Evolutionary conservation across 148 eudicot genomes (phyloP).

Genomic region (Rheum nobile): DNA sequence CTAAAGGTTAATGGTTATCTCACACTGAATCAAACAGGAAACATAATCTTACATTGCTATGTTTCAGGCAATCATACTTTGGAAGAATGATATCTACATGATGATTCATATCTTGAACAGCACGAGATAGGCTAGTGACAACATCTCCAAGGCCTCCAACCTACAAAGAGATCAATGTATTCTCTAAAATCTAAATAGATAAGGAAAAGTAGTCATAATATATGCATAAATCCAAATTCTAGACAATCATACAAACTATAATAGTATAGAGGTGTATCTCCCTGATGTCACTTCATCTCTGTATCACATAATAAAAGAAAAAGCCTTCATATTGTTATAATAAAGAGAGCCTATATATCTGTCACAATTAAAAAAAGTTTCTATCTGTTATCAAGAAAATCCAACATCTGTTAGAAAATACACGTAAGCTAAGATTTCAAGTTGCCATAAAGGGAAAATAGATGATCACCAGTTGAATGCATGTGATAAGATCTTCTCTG

Average conservation of each 20-base stretch:
- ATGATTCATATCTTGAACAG: slow-evolving; percentile 91
- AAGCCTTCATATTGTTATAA: too few relatives aligned
- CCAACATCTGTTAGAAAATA: too few relatives aligned
- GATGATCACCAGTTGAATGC: too few relatives aligned
- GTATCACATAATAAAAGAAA: too few relatives aligned
- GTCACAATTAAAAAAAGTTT: not conserved
- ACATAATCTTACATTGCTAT: slow-evolving; percentile 53
- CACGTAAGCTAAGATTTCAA: too few relatives aligned
- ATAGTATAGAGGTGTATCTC: too few relatives aligned
- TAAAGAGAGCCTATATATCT: not conserved
- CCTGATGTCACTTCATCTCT: too few relatives aligned
- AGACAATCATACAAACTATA: not conserved
- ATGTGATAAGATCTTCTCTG: not conserved
- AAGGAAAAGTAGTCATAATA: not conserved
- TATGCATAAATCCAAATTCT: not conserved
- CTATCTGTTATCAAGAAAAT: too few relatives aligned
- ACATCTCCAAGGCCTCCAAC: slow-evolving; percentile 99
- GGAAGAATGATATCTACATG: slow-evolving; percentile 78
- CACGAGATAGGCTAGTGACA: slow-evolving; percentile 93
- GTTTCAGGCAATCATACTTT: slow-evolving; percentile 83
- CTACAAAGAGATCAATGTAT: slow-evolving; percentile 33
- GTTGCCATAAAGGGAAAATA: too few relatives aligned
- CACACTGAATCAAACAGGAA: not conserved
- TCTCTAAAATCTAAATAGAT: not conserved
- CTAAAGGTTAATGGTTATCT: not conserved